These are phyloP conservation scores for Suillus sp. DNA, from an alignment of 768 basidiomycete species.

Conservation along the genomic window DNA sequence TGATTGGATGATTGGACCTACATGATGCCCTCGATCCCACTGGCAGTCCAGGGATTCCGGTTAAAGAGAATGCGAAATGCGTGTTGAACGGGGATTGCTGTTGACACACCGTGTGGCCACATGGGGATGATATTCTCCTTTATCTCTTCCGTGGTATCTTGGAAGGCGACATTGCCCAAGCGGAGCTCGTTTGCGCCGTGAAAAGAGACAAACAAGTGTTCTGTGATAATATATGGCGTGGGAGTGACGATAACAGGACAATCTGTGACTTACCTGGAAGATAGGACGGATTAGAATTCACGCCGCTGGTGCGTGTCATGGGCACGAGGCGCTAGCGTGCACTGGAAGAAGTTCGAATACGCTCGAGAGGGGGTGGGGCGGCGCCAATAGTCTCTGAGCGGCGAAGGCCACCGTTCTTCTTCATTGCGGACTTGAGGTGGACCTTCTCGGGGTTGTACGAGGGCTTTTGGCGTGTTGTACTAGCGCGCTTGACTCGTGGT, in stretches of 20 bases:
- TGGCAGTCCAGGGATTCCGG: conserved; percentile 68
- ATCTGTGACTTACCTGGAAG: conserved; percentile 27
- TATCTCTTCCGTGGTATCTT: conserved; percentile 61
- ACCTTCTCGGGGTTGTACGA: conserved; percentile 29
- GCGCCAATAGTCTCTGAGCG: conserved; percentile 27
- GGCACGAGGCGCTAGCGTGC: conserved; percentile 34
- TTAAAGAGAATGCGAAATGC: conserved; percentile 66
- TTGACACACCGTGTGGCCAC: conserved; percentile 68
- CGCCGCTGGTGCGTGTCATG: conserved; percentile 33
- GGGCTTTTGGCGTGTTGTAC: conserved; percentile 27
- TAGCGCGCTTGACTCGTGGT: conserved; percentile 39
- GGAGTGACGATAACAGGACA: conserved; percentile 14
- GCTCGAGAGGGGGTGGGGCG: conserved; percentile 29
- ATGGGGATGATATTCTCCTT: conserved; percentile 55
- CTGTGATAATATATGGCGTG: conserved; percentile 37
- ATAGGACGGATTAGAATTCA: conserved; percentile 39
- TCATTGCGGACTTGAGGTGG: conserved; percentile 60
- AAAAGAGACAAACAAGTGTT: conserved; percentile 74
- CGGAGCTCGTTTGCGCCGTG: conserved; percentile 65
- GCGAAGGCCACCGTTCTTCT: conserved; percentile 40
- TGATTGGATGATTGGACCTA: conserved; percentile 32
- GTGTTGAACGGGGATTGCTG: conserved; percentile 24
- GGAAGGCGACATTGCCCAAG: conserved; percentile 45
- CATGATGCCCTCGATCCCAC: conserved; percentile 55
- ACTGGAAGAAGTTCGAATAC: conserved; percentile 47